Conservation (phyloP, 192 early-diverging fungal genomes). For the Backusella macrospora region DNA sequence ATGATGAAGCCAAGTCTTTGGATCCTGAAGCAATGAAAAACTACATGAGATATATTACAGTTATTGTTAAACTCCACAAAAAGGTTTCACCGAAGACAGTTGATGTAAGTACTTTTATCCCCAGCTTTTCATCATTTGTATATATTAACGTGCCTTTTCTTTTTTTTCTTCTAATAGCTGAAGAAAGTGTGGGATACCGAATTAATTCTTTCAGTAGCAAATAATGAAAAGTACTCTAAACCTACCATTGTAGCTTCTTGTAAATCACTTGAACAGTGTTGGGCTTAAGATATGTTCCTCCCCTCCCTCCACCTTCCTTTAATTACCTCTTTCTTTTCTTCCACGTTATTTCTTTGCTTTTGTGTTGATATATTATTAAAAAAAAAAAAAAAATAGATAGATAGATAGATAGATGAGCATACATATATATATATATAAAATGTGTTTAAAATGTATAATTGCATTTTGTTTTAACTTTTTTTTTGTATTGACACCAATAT, state of each 20-base stretch:
- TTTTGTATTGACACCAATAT: no score
- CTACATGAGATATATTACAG: conserved; percentile 10
- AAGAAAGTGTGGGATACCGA: conserved; percentile 21
- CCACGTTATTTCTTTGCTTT: conserved; percentile 1
- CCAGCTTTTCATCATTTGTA: neutral
- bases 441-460: neutral
- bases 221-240: conserved; percentile 11
- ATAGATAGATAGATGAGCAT: neutral
- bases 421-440: no score
- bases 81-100: conserved; percentile 13
- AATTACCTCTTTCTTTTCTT: neutral
- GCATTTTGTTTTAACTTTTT: neutral
- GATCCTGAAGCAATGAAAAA: conserved; percentile 13
- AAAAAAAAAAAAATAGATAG: neutral
- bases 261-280: conserved; percentile 14
- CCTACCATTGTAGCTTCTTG: conserved; percentile 13
- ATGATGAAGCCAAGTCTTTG: neutral
- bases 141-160: conserved; percentile 2
- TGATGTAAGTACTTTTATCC: conserved; percentile 2
- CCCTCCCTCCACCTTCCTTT: no score
- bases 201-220: conserved; percentile 6
- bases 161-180: conserved; percentile 7
- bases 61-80: conserved; percentile 16
- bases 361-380: conserved; percentile 9
- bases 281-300: conserved; percentile 7